A percentile compares a stretch with the other conserved stretches of the same genome.
Evolutionary conservation across 148 eudicot species (phyloP).

Genomic region (Cornus suecica): DNA sequence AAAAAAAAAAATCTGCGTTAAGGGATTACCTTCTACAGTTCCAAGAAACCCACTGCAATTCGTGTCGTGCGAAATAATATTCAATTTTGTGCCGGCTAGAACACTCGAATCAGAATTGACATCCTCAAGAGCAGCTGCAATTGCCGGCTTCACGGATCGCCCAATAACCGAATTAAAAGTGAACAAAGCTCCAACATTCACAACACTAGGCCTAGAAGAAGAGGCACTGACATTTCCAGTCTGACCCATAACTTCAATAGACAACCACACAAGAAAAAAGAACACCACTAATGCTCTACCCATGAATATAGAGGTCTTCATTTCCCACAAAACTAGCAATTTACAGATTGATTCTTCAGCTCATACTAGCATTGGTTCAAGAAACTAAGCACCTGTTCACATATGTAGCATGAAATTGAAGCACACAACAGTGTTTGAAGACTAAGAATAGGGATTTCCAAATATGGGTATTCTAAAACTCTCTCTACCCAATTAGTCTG

Average conservation of each 20-base stretch:
- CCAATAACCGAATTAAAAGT: conserved; percentile 67
- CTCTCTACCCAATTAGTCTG: conserved; percentile 1
- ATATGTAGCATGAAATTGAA: conserved; percentile 2
- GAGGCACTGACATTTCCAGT: conserved; percentile 18
- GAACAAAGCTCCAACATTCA: conserved; percentile 70
- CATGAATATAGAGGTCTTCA: conserved; percentile 15
- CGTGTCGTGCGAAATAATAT: conserved; percentile 55
- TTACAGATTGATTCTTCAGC: conserved; percentile 7
- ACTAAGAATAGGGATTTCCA: neutral
- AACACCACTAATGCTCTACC: conserved; percentile 16
- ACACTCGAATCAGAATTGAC: conserved; percentile 57
- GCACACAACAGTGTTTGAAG: neutral
- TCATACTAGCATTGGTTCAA: conserved; percentile 5
- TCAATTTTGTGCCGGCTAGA: conserved; percentile 45
- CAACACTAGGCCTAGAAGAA: conserved; percentile 39
- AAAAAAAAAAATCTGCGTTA: neutral
- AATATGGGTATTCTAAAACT: neutral
- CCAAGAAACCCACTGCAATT: conserved; percentile 84
- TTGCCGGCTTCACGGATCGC: conserved; percentile 59
- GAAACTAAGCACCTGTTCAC: neutral
- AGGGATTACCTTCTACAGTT: conserved; percentile 58
- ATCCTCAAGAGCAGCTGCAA: conserved; percentile 63
- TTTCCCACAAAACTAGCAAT: conserved; percentile 8
- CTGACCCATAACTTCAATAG: conserved; percentile 23
- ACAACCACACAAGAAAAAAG: conserved; percentile 24